phyloP scores from a whole-genome alignment of 768 basidiomycete species.

The Termitomyces sp. region DNA sequence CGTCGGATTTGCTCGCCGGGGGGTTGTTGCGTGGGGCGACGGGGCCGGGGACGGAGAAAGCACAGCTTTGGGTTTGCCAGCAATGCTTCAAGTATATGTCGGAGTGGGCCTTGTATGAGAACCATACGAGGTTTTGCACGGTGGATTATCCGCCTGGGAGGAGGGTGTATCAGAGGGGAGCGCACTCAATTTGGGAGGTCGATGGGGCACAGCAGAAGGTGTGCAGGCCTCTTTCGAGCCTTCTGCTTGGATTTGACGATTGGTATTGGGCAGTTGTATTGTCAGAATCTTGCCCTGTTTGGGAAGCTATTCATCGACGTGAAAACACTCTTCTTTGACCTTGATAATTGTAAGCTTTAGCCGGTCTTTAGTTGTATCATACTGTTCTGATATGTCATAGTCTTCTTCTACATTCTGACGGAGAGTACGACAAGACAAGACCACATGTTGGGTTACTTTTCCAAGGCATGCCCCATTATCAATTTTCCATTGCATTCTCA shows the following conservation, averaged over 20 bases:
- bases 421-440: conserved; percentile 77
- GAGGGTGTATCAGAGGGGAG: conserved; percentile 87
- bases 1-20: conserved; percentile 67
- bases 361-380: background rate
- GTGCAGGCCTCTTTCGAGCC: conserved; percentile 11
- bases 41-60: conserved; percentile 33
- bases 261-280: conserved; percentile 65
- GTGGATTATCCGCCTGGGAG: conserved; percentile 75
- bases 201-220: conserved; percentile 88
- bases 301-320: conserved; percentile 99
- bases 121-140: conserved; percentile 66
- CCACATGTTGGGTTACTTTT: conserved; percentile 73
- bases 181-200: conserved; percentile 92
- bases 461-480: conserved; percentile 37
- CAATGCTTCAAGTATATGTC: conserved; percentile 97
- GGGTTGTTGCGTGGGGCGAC: conserved; percentile 41
- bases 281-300: conserved; percentile 92
- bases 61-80: conserved; percentile 79
- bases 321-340: conserved; percentile 92
- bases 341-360: conserved; percentile 65
- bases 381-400: conserved; percentile 27
- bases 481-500: background rate
- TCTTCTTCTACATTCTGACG: conserved; percentile 90
- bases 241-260: background rate
- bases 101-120: conserved; percentile 62